Evolutionary conservation across 192 early-diverging fungal genomes (phyloP).

Genomic region (Oehlia diaphana): DNA sequence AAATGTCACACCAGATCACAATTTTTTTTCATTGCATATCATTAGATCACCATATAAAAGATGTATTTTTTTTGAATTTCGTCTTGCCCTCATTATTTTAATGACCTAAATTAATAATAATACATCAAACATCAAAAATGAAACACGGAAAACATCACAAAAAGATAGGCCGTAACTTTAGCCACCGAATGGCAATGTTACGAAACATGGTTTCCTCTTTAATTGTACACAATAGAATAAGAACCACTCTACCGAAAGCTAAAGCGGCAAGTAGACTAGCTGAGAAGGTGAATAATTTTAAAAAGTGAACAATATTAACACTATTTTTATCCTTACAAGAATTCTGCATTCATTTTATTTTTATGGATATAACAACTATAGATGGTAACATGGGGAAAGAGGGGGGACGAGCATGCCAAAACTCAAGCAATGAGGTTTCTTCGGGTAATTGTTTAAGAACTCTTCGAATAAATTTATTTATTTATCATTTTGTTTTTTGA

Average conservation of each 20-base stretch:
- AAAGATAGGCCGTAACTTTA: conserved; percentile 62
- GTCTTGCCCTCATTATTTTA: no score
- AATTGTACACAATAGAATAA: conserved; percentile 85
- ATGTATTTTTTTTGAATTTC: no score
- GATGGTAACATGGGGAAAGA: conserved; percentile 86
- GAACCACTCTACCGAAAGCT: conserved; percentile 92
- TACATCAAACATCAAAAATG: conserved; percentile 39
- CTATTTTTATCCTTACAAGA: neutral
- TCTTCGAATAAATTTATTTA: no score
- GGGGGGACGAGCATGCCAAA: conserved; percentile 61
- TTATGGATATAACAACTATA: conserved; percentile 29
- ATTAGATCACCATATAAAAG: no score
- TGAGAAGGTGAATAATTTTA: conserved; percentile 63
- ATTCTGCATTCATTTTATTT: neutral
- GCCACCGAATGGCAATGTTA: conserved; percentile 75
- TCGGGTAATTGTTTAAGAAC: conserved; percentile 37
- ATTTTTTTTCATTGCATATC: no score
- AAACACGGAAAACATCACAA: conserved; percentile 59
- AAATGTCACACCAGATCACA: no score
- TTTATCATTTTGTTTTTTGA: neutral
- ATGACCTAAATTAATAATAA: neutral
- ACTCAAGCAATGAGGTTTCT: conserved; percentile 57
- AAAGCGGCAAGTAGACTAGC: conserved; percentile 83
- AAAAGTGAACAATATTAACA: neutral
- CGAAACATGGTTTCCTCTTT: conserved; percentile 84